Base-by-base conservation (phyloP, 1,284 basidiomycete species). In the Ceratobasidium sp. region DNA sequence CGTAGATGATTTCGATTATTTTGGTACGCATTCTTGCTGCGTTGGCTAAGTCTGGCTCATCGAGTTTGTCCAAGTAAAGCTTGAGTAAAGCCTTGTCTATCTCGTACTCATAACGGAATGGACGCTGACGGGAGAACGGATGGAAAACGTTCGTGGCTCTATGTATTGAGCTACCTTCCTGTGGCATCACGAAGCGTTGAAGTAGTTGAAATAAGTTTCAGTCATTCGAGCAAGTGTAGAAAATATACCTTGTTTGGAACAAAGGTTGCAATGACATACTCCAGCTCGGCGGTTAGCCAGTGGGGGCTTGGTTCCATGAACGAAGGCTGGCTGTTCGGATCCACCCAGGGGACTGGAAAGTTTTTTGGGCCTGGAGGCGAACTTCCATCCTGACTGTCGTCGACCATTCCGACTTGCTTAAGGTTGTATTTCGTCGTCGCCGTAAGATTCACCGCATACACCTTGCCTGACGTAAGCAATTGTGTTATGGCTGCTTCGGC, bases 111-210 rank as follows among this genome's bases (percentile, higher is more conserved):
- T 19, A 51, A 13, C 7, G 48, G 48, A 51, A 51, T n/a, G 48
- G 48, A n/a, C 48, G 48, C 48, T 51, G 48, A 6, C 51, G 51
- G 4, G 51, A 53, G 51, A 53, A 53, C 4, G 51, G 51, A 53
- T 24, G 16, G 22, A 53, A 24, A 22, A 53, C n/a, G 11, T 53
- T 19, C n/a, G 8, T 53, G 1, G 22, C 9, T 11, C 51, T n/a
- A 53, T 53, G 51, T 53, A 48, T 48, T 4, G 7, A 24, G 9
- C 22, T 11, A 14, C 3, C 9, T 24, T 11, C 3, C 9, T 53
- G n/a, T n/a, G n/a, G n/a, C n/a, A n/a, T n/a, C n/a, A n/a, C n/a
- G n/a, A n/a, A n/a, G n/a, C n/a, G n/a, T n/a, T n/a, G n/a, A n/a
- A n/a, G n/a, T n/a, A n/a, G n/a, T n/a, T n/a, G n/a, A n/a, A n/a